These are phyloP conservation scores for Gossypium anomalum DNA, from an alignment of 345 rosid genomes.

Conservation along the genomic window DNA sequence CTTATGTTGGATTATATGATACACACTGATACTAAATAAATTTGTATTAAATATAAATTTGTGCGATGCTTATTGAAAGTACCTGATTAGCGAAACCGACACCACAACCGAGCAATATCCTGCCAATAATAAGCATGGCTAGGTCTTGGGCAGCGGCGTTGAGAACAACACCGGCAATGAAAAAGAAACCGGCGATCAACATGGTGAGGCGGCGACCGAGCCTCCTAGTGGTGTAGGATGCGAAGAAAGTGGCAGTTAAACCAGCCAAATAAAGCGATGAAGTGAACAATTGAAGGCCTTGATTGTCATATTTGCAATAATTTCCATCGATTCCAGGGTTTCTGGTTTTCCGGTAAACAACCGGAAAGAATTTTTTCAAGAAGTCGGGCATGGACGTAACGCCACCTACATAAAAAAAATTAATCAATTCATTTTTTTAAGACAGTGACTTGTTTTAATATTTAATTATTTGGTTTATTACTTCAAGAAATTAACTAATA, in stretches of 20 bases:
- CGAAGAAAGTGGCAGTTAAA: constrained; percentile 79
- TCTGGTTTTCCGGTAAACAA: constrained; percentile 40
- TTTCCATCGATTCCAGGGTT: constrained; percentile 35
- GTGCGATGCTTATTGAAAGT: background rate
- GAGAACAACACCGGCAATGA: constrained; percentile 63
- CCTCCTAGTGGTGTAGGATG: constrained; percentile 86
- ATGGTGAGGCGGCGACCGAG: constrained; percentile 73
- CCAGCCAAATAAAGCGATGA: constrained; percentile 94
- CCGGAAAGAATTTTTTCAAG: constrained; percentile 77
- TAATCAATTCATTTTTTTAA: background rate
- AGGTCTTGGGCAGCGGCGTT: constrained; percentile 75
- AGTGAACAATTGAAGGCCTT: constrained; percentile 83
- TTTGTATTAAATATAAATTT: background rate
- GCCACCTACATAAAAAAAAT: constrained; percentile 46
- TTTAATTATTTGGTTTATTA: too few relatives aligned
- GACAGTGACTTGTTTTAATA: too few relatives aligned
- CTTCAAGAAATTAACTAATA: too few relatives aligned
- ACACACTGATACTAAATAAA: background rate
- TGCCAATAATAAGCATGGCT: constrained; percentile 84
- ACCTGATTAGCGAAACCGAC: constrained; percentile 96
- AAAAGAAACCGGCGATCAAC: constrained; percentile 89
- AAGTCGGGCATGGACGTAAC: constrained; percentile 87
- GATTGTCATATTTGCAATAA: constrained; percentile 93
- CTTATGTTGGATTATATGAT: too few relatives aligned
- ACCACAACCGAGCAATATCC: constrained; percentile 89